Base-by-base conservation (phyloP, 441 rosid genomes). In the Jatropha multifida region DNA sequence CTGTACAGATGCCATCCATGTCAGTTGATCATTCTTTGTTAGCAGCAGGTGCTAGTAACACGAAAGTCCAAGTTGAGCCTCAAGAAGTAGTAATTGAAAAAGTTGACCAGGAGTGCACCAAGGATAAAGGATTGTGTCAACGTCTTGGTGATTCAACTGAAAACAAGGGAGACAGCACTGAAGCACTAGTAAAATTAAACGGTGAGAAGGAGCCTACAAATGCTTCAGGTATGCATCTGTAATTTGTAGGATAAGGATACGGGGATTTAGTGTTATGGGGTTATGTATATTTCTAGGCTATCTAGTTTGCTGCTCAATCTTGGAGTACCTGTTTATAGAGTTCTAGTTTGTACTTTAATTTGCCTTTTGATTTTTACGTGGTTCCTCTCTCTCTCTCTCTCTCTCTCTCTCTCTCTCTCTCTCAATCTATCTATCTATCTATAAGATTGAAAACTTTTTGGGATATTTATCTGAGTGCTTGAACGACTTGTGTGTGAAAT, bases 211-310 rank as follows among this genome's bases (percentile, higher is more conserved):
- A 76, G 72, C 76, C 75, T 51, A 65, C 74, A 37, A 78, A 78
- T 23, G 80, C 66, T 75, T 77, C 89, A 77, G 99, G 98, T 94
- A 77, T 80, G 72, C 69, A 66, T 49, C 65, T 74, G 55, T 62
- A 23, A n/a, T 41, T 68, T 63, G 6, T 44, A 63, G 37, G 11
- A 8, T 38, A 51, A 46, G 68, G 71, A 9, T 23, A 20, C 44
- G 55, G 40, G 32, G 65, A 32, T 20, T 41, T 0, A n/a, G 41
- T 26, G 23, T 4, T 41, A 4, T 41, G 14, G 15, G 55, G 27
- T 52, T 55, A 61, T 60, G 32, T 68, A 44, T 60, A 40, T 18
- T 63, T 78, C 32, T 49, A 41, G 42, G 41, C 8, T 44, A 44
- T 44, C 48, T 7, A 44, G 48, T 44, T 44, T 44, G 48, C 48